phyloP scores from a whole-genome alignment of 1,284 basidiomycete genomes.

The Cronartium quercuum region DNA sequence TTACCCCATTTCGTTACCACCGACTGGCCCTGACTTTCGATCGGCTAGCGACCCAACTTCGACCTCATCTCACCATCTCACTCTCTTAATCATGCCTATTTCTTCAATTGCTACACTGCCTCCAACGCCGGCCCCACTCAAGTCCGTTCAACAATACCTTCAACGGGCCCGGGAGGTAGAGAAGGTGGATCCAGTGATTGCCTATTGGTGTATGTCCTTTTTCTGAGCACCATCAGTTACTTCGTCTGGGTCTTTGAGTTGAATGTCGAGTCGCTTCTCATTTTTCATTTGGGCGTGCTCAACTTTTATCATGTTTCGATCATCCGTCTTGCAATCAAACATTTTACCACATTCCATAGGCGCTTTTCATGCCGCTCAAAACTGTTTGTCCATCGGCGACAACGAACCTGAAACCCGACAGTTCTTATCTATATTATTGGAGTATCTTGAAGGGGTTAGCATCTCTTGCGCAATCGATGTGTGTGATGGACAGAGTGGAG shows the following conservation, averaged over 20 bases:
- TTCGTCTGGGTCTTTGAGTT: too few relatives aligned
- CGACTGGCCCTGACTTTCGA: background rate
- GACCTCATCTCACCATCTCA: background rate
- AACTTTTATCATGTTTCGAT: background rate
- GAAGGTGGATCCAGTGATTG: conserved; percentile 71
- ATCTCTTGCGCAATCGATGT: background rate
- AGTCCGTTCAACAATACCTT: conserved; percentile 66
- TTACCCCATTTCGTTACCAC: too few relatives aligned
- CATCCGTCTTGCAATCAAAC: conserved; percentile 4
- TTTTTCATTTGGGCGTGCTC: background rate
- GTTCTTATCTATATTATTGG: conserved; percentile 69
- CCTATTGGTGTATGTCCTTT: conserved; percentile 84
- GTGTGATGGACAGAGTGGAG: background rate
- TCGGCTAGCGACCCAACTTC: too few relatives aligned
- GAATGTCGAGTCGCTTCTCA: too few relatives aligned
- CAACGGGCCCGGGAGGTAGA: conserved; percentile 81
- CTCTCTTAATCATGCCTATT: background rate
- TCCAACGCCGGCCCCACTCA: conserved; percentile 50
- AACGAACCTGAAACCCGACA: conserved; percentile 58
- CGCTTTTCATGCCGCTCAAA: conserved; percentile 36
- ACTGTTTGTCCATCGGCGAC: conserved; percentile 23
- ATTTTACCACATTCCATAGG: conserved; percentile 25
- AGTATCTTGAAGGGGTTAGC: conserved; percentile 63
- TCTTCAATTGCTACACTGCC: conserved; percentile 4
- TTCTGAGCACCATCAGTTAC: too few relatives aligned